Conservation (phyloP, 1,139 yeast genomes). For the Lodderomyces metapsilosis region DNA sequence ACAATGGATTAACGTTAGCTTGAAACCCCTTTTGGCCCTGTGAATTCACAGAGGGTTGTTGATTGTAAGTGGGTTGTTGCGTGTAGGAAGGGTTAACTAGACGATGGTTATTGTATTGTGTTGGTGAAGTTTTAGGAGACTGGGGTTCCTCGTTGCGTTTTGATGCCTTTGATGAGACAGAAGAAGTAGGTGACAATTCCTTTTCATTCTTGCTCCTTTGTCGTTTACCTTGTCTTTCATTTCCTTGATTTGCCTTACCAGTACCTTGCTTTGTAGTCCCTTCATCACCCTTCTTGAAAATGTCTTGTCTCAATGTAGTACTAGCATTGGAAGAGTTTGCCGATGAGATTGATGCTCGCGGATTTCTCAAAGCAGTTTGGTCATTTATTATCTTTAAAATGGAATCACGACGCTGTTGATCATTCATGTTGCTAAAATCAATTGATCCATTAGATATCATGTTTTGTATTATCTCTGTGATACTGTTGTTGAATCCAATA, state of each 20-base stretch:
- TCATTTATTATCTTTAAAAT: slow-evolving; percentile 39
- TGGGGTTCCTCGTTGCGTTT: slow-evolving; percentile 38
- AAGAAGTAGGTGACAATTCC: slow-evolving; percentile 35
- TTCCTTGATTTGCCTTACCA: neutral
- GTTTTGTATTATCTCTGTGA: slow-evolving; percentile 39
- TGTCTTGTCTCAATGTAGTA: slow-evolving; percentile 40
- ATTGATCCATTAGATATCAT: slow-evolving; percentile 37
- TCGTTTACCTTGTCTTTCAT: neutral
- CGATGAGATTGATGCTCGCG: slow-evolving; percentile 11
- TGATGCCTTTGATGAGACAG: slow-evolving; percentile 31
- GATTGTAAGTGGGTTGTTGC: slow-evolving; percentile 7
- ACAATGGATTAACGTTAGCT: slow-evolving; percentile 11
- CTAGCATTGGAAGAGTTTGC: slow-evolving; percentile 9
- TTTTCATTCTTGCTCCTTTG: slow-evolving; percentile 7
- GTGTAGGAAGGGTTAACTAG: slow-evolving; percentile 6
- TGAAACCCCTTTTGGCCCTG: slow-evolving; percentile 11
- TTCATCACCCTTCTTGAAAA: slow-evolving; percentile 29
- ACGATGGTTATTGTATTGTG: slow-evolving; percentile 17
- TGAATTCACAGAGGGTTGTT: slow-evolving; percentile 11
- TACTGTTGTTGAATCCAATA: slow-evolving; percentile 33
- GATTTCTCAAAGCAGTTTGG: slow-evolving; percentile 22
- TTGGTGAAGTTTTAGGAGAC: slow-evolving; percentile 45
- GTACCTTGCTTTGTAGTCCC: neutral
- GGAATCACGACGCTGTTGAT: slow-evolving; percentile 44
- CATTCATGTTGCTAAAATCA: slow-evolving; percentile 42